phyloP scores from a whole-genome alignment of 495 filamentous ascomycete species.

The Penicillium ochrochloron region DNA sequence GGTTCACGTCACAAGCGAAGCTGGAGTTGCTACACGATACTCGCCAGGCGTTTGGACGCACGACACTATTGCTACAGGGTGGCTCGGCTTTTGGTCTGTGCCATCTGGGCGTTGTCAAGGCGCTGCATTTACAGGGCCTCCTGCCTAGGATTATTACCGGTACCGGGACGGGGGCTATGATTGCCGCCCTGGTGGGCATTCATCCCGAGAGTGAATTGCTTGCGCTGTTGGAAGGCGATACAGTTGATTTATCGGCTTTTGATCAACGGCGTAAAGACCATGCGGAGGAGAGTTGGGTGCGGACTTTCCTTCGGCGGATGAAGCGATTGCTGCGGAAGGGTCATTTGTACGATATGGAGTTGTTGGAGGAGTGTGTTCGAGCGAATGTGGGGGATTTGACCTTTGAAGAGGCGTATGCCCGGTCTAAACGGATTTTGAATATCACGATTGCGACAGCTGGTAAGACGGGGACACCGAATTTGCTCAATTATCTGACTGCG shows the following conservation, averaged over 20 bases:
- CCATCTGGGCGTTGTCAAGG: constrained; percentile 90
- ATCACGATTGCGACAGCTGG: constrained; percentile 83
- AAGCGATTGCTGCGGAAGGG: constrained; percentile 72
- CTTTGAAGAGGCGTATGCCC: constrained; percentile 89
- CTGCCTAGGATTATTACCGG: constrained; percentile 90
- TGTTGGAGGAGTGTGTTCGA: constrained; percentile 84
- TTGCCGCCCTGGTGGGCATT: constrained; percentile 87
- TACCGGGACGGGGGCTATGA: constrained; percentile 86
- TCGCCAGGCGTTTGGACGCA: constrained; percentile 86
- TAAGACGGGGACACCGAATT: constrained; percentile 75
- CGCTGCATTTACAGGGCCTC: constrained; percentile 80
- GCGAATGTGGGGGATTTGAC: constrained; percentile 88
- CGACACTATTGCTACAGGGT: constrained; percentile 84
- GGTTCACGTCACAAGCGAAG: constrained; percentile 81
- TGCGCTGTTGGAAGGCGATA: constrained; percentile 72
- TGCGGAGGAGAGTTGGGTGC: constrained; percentile 48
- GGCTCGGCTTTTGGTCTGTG: constrained; percentile 92
- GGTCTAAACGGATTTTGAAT: constrained; percentile 86
- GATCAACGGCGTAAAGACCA: constrained; percentile 39
- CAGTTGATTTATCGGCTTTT: constrained; percentile 85
- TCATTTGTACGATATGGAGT: constrained; percentile 79
- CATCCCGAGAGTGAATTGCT: constrained; percentile 88
- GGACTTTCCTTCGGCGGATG: constrained; percentile 64
- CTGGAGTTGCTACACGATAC: constrained; percentile 89
- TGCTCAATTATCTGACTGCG: constrained; percentile 92